Evolutionary conservation across 2,329 filamentous ascomycete genomes (phyloP).

Genomic region (Colletotrichum sp.): DNA sequence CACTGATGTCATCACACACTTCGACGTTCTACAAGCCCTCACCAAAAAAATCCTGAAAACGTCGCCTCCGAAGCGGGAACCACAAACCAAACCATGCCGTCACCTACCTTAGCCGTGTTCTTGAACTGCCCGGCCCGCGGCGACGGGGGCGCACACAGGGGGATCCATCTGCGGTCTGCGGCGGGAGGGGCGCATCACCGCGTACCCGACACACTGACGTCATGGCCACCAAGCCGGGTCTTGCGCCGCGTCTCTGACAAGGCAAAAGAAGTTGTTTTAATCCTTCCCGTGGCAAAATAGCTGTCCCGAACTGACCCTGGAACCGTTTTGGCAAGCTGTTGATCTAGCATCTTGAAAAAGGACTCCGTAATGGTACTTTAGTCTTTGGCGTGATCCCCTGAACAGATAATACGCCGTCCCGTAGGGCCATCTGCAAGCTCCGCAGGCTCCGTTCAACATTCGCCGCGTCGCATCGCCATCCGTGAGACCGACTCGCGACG

Average conservation of each 20-base stretch:
- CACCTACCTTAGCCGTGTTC: background rate
- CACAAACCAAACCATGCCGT: conserved; percentile 2
- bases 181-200: background rate
- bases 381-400: background rate
- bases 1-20: conserved; percentile 5
- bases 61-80: background rate
- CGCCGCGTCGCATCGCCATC: background rate
- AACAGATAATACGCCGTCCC: background rate
- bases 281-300: background rate
- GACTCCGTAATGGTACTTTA: background rate
- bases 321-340: background rate
- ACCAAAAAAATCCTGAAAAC: background rate
- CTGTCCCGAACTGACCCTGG: background rate
- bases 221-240: background rate
- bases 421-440: background rate
- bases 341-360: background rate
- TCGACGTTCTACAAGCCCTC: background rate
- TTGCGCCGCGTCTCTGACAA: background rate
- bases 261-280: background rate
- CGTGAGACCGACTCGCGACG: background rate
- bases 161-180: background rate
- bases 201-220: background rate
- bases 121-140: background rate
- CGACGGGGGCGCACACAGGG: background rate
- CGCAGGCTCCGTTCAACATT: background rate